A percentile compares a stretch with the other conserved stretches of the same genome.
Evolutionary conservation across 2,329 filamentous ascomycete species (phyloP).

Genomic region (Sclerotinia nivalis): DNA sequence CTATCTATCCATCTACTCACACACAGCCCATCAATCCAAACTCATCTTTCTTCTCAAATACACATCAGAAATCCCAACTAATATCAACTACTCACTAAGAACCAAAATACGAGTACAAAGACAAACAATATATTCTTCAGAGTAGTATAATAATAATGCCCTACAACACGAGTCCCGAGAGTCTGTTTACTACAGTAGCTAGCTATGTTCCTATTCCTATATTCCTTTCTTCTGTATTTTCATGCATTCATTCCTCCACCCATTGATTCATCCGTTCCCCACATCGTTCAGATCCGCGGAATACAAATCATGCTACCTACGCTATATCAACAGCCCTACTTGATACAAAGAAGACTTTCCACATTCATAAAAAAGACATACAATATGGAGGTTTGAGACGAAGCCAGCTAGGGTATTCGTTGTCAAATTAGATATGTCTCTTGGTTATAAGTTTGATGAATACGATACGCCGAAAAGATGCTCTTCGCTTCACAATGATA

Average conservation of each 20-base stretch:
- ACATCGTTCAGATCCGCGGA: neutral
- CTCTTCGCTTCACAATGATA: constrained; percentile 8
- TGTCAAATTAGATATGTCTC: neutral
- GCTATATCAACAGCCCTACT: constrained; percentile 4
- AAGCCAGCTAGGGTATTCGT: constrained; percentile 4
- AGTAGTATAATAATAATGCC: neutral
- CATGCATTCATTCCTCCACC: neutral
- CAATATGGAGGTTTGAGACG: neutral
- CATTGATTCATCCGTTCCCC: neutral
- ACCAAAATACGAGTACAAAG: neutral
- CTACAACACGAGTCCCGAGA: neutral
- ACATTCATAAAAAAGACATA: constrained; percentile 1
- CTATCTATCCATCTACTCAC: neutral
- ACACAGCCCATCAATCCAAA: too few species aligned
- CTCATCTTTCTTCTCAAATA: neutral
- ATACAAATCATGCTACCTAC: constrained; percentile 5
- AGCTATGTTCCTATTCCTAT: constrained; percentile 20
- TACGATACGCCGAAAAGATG: constrained; percentile 16
- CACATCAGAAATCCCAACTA: too few species aligned
- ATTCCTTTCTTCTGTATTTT: constrained; percentile 7
- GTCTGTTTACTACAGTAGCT: constrained; percentile 2
- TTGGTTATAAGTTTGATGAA: constrained; percentile 11
- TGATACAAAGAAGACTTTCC: constrained; percentile 12
- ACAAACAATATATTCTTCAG: neutral
- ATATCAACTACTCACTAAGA: neutral